These are phyloP conservation scores for Saccharum spontaneum DNA, from an alignment of 176 grass and related monocot species.

Conservation along the genomic window DNA sequence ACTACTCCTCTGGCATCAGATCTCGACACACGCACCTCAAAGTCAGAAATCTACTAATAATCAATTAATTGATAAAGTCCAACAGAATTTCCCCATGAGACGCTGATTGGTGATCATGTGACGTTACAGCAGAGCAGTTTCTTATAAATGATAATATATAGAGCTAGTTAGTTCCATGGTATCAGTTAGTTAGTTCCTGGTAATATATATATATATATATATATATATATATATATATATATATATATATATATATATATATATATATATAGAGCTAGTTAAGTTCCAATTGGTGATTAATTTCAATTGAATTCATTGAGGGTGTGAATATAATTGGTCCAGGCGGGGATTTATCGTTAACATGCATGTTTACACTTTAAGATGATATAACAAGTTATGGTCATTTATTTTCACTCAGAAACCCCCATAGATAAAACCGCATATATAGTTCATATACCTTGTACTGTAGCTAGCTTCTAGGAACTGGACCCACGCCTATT, in stretches of 20 bases:
- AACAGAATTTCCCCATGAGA: neutral
- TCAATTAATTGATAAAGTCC: neutral
- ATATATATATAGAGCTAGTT: neutral
- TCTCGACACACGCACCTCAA: neutral
- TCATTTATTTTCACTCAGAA: neutral
- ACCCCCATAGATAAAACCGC: neutral
- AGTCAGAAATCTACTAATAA: neutral
- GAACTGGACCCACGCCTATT: neutral
- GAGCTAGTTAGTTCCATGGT: neutral
- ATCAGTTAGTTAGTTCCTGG: neutral
- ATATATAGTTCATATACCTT: neutral
- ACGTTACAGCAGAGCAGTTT: neutral
- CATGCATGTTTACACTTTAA: neutral
- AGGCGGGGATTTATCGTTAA: too few relatives aligned
- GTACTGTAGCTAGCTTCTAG: neutral
- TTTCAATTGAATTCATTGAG: neutral
- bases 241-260: too few relatives aligned
- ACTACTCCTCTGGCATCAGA: neutral
- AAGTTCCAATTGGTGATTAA: neutral
- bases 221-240: too few relatives aligned
- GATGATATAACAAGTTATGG: neutral
- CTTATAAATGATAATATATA: neutral
- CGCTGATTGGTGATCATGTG: neutral
- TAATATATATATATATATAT: neutral
- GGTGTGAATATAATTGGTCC: neutral